These are phyloP conservation scores for Trichoderma arundinaceum DNA, from an alignment of 2,329 filamentous ascomycete species.

Conservation along the genomic window DNA sequence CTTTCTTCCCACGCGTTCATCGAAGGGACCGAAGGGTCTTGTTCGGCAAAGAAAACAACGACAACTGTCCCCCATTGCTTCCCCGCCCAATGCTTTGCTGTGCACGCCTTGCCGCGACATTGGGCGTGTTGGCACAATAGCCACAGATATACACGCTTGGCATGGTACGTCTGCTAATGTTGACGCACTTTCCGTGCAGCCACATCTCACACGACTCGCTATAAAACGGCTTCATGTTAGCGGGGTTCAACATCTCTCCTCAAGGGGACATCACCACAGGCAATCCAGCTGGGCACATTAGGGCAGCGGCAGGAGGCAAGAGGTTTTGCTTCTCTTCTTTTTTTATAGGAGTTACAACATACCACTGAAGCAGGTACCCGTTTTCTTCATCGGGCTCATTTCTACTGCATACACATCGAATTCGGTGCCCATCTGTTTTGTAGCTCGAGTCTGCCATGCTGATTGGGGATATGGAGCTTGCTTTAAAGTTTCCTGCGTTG, in stretches of 20 bases:
- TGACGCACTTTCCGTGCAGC: constrained; percentile 68
- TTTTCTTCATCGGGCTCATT: constrained; percentile 53
- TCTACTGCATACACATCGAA: constrained; percentile 64
- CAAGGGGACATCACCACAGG: background rate
- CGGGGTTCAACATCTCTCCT: background rate
- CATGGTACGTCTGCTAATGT: constrained; percentile 61
- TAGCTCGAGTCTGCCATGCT: constrained; percentile 57
- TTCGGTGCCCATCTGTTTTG: constrained; percentile 48
- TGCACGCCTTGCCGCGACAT: constrained; percentile 55
- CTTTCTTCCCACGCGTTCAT: constrained; percentile 36
- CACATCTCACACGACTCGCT: constrained; percentile 70
- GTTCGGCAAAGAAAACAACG: constrained; percentile 49
- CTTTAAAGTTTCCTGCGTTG: constrained; percentile 42
- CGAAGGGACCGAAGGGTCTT: constrained; percentile 53
- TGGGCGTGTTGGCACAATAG: constrained; percentile 66
- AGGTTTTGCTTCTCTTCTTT: background rate
- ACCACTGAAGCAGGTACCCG: constrained; percentile 69
- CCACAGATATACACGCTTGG: constrained; percentile 68
- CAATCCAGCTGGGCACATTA: background rate
- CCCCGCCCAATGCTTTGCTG: constrained; percentile 52
- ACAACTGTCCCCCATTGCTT: constrained; percentile 36
- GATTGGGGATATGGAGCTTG: constrained; percentile 56
- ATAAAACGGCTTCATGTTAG: constrained; percentile 26
- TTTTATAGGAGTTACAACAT: constrained; percentile 38
- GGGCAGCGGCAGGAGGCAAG: background rate